A percentile compares a stretch with the other conserved stretches of the same genome.
These are phyloP conservation scores for Fagus crenata DNA, from an alignment of 306 rosid genomes.

Conservation along the genomic window DNA sequence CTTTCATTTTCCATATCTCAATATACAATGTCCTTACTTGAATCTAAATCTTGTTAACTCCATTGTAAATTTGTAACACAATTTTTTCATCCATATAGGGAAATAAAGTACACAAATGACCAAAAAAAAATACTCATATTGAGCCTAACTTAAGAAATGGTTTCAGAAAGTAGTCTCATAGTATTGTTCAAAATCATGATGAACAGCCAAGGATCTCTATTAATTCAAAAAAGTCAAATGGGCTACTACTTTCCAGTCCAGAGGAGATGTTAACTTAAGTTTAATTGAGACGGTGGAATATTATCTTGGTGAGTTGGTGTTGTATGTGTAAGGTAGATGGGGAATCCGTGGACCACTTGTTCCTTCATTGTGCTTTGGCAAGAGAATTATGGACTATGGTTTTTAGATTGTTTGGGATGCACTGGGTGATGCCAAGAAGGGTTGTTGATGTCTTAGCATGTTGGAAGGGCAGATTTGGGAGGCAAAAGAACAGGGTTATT, in stretches of 20 bases:
- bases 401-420: no score
- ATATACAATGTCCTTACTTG: not conserved
- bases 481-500: no score
- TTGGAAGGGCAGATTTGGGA: no score
- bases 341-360: no score
- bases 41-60: not conserved
- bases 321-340: no score
- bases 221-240: not conserved
- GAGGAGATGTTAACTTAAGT: not conserved
- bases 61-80: not conserved
- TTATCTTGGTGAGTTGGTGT: no score
- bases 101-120: not conserved
- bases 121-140: not conserved
- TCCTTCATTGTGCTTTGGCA: no score
- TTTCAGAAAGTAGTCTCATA: not conserved
- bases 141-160: not conserved
- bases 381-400: no score
- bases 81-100: not conserved
- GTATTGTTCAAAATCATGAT: slow-evolving; percentile 1
- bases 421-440: no score
- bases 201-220: not conserved
- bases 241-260: not conserved
- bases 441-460: no score
- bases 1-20: not conserved
- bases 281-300: not conserved